A percentile compares a stretch with the other conserved stretches of the same genome.
Evolutionary conservation across 176 grass and related monocot genomes (phyloP).

Genomic region (Guadua angustifolia): DNA sequence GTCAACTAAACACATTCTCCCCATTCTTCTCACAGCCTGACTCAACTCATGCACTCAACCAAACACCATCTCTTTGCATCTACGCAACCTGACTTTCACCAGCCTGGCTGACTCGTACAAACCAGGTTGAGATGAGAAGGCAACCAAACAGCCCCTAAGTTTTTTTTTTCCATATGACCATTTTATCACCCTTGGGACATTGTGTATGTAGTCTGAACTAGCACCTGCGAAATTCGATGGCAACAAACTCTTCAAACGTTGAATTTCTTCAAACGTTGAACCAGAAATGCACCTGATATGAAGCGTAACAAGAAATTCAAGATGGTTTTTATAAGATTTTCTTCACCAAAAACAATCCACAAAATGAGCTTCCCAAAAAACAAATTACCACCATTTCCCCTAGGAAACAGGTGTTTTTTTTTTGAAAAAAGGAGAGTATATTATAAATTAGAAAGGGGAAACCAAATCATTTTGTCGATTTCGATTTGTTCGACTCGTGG

Average conservation of each 20-base stretch:
- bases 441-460: not conserved
- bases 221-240: not conserved
- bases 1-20: no score
- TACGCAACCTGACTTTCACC: no score
- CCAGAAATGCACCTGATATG: not conserved
- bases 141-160: no score
- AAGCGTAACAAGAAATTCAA: not conserved
- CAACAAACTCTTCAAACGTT: not conserved
- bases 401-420: not conserved
- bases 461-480: constrained; percentile 54
- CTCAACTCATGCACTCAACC: no score
- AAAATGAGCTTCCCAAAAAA: not conserved
- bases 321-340: not conserved
- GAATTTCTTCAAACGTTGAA: not conserved
- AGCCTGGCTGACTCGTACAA: no score
- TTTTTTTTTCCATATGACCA: not conserved
- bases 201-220: not conserved
- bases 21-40: no score
- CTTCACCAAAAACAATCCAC: not conserved
- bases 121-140: no score
- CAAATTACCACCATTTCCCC: not conserved
- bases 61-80: no score
- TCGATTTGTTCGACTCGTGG: constrained; percentile 36
- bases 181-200: no score
- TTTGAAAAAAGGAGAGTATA: not conserved